Percentiles rank a stretch among this genome's conserved stretches.
These are phyloP conservation scores for Leccinum arenicola DNA, from an alignment of 768 basidiomycete genomes.

Conservation along the genomic window DNA sequence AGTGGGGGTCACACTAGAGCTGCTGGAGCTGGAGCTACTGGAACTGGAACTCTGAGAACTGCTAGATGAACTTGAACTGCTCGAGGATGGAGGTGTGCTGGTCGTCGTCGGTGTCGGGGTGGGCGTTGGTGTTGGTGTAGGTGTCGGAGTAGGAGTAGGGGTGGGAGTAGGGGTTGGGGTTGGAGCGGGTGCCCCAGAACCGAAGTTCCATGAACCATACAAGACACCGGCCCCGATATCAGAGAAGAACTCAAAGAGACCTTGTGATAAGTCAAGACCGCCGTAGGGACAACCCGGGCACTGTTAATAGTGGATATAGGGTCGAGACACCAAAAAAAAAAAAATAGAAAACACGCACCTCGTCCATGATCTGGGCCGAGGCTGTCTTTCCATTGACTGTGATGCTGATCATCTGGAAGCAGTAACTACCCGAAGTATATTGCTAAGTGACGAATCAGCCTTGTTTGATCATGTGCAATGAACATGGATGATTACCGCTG, in stretches of 20 bases:
- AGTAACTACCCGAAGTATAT: conserved; percentile 51
- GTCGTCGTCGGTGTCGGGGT: conserved; percentile 13
- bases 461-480: neutral
- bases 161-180: conserved; percentile 22
- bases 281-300: conserved; percentile 65
- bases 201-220: conserved; percentile 55
- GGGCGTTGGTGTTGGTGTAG: conserved; percentile 16
- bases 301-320: conserved; percentile 27
- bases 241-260: conserved; percentile 65
- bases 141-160: conserved; percentile 18
- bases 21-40: conserved; percentile 7
- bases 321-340: neutral
- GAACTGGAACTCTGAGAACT: conserved; percentile 14
- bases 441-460: conserved; percentile 39
- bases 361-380: conserved; percentile 59
- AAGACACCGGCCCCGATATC: conserved; percentile 49
- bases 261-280: conserved; percentile 67
- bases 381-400: conserved; percentile 54
- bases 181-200: conserved; percentile 20
- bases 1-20: conserved; percentile 24
- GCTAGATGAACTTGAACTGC: conserved; percentile 13
- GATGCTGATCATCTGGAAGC: conserved; percentile 63
- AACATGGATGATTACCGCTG: conserved; percentile 17
- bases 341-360: conserved; percentile 35
- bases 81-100: conserved; percentile 16